Base-by-base conservation (phyloP, 169 alveolate genomes). In the Plasmodium adleri region DNA sequence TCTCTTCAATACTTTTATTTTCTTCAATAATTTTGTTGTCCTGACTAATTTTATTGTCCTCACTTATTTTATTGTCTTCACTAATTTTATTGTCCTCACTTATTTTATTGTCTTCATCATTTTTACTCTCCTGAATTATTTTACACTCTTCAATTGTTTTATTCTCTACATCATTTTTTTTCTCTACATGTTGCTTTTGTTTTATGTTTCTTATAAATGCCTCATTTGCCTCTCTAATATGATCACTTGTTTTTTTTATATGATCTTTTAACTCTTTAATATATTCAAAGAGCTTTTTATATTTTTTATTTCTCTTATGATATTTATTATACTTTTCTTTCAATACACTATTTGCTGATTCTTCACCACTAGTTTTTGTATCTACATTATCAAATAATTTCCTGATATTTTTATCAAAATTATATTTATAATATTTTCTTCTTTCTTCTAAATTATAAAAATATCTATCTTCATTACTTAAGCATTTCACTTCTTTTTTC, bases 321-420 rank as follows among this genome's bases (percentile, higher is more conserved):
- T 70, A 83, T 10, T 49, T 45, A 26, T 83, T 56, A 28, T 70
- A 83, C 20, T 70, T 70, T 24, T 83, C 91, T 63, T 83, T 71
- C 39, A 83, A 39, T 15, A 56, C 22, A 58, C 91, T 83, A 60
- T 83, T 83, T 24, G 66, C 91, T 4, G 91, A 83, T 50, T 83
- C 91, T 7, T 83, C 86, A 0, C 91, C 85, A 43, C 91, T 83
- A n/a, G 66, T 83, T 56, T 50, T 58, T 2, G 91, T 63, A 32
- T 56, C 72, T n/a, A 83, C 43, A 39, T 70, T 68, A 4, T 71
- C 58, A 49, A 17, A 72, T n/a, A 83, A 47, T 28, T 17, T 68
- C 56, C n/a, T 83, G n/a, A 70, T 54, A 56, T 70, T 70, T 17
- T 83, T 54, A 72, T 83, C 73, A 62, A 58, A 56, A 22, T 22